Conservation (phyloP, 1,284 basidiomycete genomes). For the Termitomyces sp. region DNA sequence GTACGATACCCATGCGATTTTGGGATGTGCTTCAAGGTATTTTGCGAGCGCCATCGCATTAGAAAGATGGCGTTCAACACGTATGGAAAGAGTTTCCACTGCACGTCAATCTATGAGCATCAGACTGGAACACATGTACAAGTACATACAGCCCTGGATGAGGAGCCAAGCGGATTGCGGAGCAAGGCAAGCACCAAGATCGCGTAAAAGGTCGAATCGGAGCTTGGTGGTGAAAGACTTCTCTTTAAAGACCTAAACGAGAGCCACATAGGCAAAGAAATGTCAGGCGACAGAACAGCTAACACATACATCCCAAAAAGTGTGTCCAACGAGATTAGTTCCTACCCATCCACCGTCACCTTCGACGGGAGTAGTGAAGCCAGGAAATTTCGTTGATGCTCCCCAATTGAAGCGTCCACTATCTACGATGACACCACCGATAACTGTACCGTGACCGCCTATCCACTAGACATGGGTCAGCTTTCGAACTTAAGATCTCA, state of each 20-base stretch:
- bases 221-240: slow-evolving; percentile 14
- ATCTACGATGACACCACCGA: slow-evolving; percentile 70
- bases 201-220: slow-evolving; percentile 12
- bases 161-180: slow-evolving; percentile 15
- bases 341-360: slow-evolving; percentile 69
- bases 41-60: slow-evolving; percentile 53
- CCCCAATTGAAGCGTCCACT: slow-evolving; percentile 62
- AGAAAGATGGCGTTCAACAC: slow-evolving; percentile 59
- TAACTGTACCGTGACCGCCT: slow-evolving; percentile 73
- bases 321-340: slow-evolving; percentile 55
- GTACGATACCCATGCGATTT: too few species aligned
- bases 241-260: slow-evolving; percentile 12
- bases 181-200: slow-evolving; percentile 13
- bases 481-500: not conserved
- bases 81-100: slow-evolving; percentile 53
- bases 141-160: slow-evolving; percentile 12
- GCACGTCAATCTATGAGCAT: not conserved
- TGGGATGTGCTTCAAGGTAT: slow-evolving; percentile 28
- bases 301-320: slow-evolving; percentile 15
- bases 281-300: too few species aligned
- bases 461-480: slow-evolving; percentile 60
- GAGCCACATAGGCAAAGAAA: not conserved
- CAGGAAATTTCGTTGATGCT: slow-evolving; percentile 30
- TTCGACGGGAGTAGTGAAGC: slow-evolving; percentile 64
- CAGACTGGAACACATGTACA: not conserved